Conservation (phyloP, 2,329 filamentous ascomycete genomes). For the Botrytis pseudocinerea region DNA sequence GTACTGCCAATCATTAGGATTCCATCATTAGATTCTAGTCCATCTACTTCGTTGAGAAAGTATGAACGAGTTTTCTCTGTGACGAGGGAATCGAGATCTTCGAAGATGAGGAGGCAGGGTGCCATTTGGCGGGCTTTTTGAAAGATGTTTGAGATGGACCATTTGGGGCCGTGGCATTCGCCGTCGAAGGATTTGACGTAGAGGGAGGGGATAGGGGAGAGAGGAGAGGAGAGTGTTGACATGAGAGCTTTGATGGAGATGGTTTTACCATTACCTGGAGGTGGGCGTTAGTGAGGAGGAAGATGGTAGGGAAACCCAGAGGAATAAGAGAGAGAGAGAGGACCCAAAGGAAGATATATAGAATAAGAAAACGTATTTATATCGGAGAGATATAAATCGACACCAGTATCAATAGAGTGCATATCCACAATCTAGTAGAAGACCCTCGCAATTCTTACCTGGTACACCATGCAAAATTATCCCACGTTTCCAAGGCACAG, state of each 20-base stretch:
- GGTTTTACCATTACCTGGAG: slow-evolving; percentile 64
- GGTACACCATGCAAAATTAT: slow-evolving; percentile 67
- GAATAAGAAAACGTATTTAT: background rate
- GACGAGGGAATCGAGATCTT: slow-evolving; percentile 69
- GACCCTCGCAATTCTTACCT: background rate
- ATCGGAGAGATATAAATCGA: background rate
- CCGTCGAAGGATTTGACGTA: slow-evolving; percentile 58
- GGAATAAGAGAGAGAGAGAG: background rate
- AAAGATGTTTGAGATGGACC: slow-evolving; percentile 55
- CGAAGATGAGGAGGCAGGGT: slow-evolving; percentile 70
- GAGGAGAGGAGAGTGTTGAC: slow-evolving; percentile 56
- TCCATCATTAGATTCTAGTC: slow-evolving; percentile 67
- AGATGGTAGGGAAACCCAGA: no score
- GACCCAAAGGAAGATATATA: background rate
- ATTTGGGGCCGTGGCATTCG: slow-evolving; percentile 55
- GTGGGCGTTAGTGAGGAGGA: background rate
- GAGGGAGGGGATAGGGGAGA: slow-evolving; percentile 56
- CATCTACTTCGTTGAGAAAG: slow-evolving; percentile 74
- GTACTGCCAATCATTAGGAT: slow-evolving; percentile 69
- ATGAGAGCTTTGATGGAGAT: slow-evolving; percentile 72
- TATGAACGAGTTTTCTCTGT: slow-evolving; percentile 61
- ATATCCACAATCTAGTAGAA: background rate
- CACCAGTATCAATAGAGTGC: background rate
- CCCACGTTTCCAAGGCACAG: slow-evolving; percentile 70
- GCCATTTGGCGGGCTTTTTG: slow-evolving; percentile 59